Percentiles rank a stretch among this genome's conserved stretches.
Conservation (phyloP, 2,329 filamentous ascomycete species). For the Macrophomina pseudophaseolina region DNA sequence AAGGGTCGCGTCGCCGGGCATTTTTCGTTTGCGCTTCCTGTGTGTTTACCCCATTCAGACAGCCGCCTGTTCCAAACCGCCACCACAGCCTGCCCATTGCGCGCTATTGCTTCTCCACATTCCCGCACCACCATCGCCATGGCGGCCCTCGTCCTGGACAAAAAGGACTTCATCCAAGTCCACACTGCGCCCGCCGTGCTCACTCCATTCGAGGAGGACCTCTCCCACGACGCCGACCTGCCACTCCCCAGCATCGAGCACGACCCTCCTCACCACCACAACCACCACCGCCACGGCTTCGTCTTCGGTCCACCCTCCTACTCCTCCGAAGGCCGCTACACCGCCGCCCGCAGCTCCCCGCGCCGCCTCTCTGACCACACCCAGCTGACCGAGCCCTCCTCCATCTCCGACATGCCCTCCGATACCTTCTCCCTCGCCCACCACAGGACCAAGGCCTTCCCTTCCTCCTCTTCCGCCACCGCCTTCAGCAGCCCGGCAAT, state of each 20-base stretch:
- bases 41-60: constrained; percentile 14
- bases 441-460: neutral
- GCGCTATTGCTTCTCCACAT: neutral
- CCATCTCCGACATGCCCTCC: constrained; percentile 19
- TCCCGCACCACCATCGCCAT: neutral
- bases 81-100: neutral
- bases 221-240: constrained; percentile 40
- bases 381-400: constrained; percentile 12
- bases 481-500: neutral
- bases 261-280: constrained; percentile 29
- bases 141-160: neutral
- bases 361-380: constrained; percentile 7
- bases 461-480: too few species aligned
- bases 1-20: neutral
- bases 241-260: constrained; percentile 39
- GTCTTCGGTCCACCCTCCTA: constrained; percentile 16
- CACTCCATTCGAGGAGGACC: constrained; percentile 30
- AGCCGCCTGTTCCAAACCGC: neutral
- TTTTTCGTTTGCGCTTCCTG: neutral
- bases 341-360: neutral
- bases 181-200: constrained; percentile 2
- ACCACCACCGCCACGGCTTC: constrained; percentile 29
- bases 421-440: constrained; percentile 7
- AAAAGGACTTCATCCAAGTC: neutral
- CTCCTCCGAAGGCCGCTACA: constrained; percentile 2